Conservation (phyloP, 257 asterid genomes). For the Nicotiana paniculata region DNA sequence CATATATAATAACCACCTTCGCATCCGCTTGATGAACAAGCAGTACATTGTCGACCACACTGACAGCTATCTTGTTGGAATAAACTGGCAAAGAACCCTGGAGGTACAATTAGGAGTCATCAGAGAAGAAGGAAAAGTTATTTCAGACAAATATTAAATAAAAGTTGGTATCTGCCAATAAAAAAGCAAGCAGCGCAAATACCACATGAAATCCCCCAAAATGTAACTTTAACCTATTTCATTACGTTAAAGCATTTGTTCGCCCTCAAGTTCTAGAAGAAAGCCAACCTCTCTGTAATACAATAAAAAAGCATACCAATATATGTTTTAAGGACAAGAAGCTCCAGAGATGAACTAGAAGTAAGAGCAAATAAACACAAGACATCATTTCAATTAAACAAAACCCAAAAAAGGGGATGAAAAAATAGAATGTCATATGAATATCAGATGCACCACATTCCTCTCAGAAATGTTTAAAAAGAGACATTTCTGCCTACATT, state of each 20-base stretch:
- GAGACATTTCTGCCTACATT: background rate
- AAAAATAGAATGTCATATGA: background rate
- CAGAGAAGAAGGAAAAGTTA: background rate
- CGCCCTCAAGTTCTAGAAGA: background rate
- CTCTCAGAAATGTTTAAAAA: background rate
- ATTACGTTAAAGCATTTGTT: background rate
- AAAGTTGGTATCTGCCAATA: background rate
- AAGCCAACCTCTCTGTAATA: background rate
- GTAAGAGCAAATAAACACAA: background rate
- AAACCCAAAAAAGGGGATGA: background rate
- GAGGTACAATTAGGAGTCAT: constrained; percentile 14
- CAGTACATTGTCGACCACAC: constrained; percentile 80
- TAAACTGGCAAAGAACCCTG: constrained; percentile 92
- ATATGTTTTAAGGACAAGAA: background rate
- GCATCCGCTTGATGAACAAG: constrained; percentile 96
- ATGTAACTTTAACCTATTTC: background rate
- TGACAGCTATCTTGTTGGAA: constrained; percentile 65
- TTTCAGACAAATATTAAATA: background rate
- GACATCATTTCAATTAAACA: background rate
- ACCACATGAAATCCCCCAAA: background rate
- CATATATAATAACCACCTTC: constrained; percentile 84
- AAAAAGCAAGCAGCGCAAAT: background rate
- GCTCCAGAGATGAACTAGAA: background rate
- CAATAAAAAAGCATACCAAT: background rate
- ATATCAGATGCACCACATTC: background rate